A percentile compares a stretch with the other conserved stretches of the same genome.
Evolutionary conservation across 495 filamentous ascomycete species (phyloP).

Genomic region (Friedmanniomyces simplex): DNA sequence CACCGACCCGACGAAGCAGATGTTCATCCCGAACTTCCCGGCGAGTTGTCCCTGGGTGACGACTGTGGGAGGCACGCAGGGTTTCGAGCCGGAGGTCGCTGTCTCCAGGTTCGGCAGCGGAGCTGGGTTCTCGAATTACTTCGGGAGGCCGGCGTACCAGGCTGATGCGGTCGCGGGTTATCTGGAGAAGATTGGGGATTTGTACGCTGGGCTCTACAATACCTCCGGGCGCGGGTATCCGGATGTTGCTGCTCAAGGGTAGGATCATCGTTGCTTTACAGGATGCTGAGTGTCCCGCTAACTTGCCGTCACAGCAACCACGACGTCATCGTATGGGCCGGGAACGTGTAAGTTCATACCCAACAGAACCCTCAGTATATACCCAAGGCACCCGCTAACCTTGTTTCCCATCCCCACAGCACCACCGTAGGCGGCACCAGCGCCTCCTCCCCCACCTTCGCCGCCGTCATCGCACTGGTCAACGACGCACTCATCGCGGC

Average conservation of each 20-base stretch:
- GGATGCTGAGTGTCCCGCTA: background rate
- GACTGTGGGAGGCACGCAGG: slow-evolving; percentile 29
- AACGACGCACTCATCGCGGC: slow-evolving; percentile 30
- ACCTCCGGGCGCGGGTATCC: slow-evolving; percentile 30
- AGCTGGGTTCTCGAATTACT: slow-evolving; percentile 33
- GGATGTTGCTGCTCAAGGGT: slow-evolving; percentile 31
- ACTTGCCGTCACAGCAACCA: slow-evolving; percentile 2
- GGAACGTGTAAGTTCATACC: slow-evolving; percentile 2
- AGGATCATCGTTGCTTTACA: background rate
- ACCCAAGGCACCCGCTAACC: background rate
- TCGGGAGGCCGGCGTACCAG: slow-evolving; percentile 28
- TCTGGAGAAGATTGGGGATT: slow-evolving; percentile 21
- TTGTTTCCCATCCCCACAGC: too few relatives aligned
- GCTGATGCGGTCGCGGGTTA: slow-evolving; percentile 25
- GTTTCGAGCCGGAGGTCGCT: slow-evolving; percentile 31
- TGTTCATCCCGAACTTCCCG: slow-evolving; percentile 31
- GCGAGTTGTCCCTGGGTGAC: slow-evolving; percentile 32
- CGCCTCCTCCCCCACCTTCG: slow-evolving; percentile 27
- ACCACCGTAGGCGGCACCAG: slow-evolving; percentile 29
- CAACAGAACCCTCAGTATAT: background rate
- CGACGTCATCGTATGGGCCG: slow-evolving; percentile 28
- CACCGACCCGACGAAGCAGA: slow-evolving; percentile 24
- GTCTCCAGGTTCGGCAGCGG: slow-evolving; percentile 27
- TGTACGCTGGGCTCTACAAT: slow-evolving; percentile 31
- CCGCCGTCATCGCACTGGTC: slow-evolving; percentile 29